Conservation (phyloP, 129 eudicot genomes). For the Pittosporum tobira region DNA sequence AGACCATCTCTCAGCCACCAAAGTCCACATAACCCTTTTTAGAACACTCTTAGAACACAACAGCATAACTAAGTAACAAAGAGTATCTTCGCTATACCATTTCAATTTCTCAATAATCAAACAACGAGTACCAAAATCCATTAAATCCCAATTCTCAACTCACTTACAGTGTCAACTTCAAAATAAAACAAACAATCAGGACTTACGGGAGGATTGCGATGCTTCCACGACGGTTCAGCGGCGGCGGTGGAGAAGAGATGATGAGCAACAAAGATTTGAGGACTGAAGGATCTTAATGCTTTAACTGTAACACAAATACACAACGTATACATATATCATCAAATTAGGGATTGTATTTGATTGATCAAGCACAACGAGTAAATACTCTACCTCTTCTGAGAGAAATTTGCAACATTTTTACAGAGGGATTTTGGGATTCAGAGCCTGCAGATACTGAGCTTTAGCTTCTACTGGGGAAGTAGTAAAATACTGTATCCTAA, state of each 20-base stretch:
- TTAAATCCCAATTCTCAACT: not conserved
- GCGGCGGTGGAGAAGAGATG: slow-evolving; percentile 39
- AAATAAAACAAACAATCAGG: slow-evolving; percentile 1
- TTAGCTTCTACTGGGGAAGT: not conserved
- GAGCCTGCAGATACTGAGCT: no score
- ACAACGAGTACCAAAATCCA: not conserved
- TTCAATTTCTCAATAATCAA: slow-evolving; percentile 3
- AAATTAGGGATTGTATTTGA: not conserved
- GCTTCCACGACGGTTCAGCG: slow-evolving; percentile 32
- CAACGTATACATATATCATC: not conserved
- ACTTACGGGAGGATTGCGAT: slow-evolving; percentile 48
- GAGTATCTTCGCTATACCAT: not conserved
- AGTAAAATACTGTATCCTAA: not conserved
- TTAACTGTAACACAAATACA: slow-evolving; percentile 23
- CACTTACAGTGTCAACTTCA: not conserved
- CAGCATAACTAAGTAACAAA: not conserved
- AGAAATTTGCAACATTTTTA: slow-evolving; percentile 37
- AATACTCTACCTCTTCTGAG: slow-evolving; percentile 36
- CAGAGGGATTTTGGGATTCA: not conserved
- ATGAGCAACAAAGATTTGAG: slow-evolving; percentile 27
- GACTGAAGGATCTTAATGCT: slow-evolving; percentile 29
- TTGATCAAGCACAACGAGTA: not conserved
- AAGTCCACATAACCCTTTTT: no score
- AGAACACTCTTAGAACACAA: no score
- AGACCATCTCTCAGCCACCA: no score